Conservation (phyloP, 176 grass and related monocot genomes). For the Phoenix roebelenii region DNA sequence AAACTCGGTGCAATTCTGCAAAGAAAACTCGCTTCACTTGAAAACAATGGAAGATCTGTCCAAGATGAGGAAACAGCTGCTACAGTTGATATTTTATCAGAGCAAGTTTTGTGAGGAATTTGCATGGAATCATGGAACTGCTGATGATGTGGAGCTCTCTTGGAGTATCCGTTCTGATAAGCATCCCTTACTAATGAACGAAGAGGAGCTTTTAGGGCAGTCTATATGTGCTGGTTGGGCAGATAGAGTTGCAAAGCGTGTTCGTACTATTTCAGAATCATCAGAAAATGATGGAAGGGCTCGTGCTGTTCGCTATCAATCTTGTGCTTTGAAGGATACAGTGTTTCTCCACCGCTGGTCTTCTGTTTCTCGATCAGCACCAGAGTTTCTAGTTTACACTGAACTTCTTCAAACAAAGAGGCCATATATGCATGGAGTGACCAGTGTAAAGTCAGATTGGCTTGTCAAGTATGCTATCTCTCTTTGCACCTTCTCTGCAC, state of each 20-base stretch:
- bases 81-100: slow-evolving; percentile 72
- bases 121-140: slow-evolving; percentile 55
- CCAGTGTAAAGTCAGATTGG: slow-evolving; percentile 71
- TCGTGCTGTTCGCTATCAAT: slow-evolving; percentile 55
- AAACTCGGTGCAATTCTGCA: slow-evolving; percentile 66
- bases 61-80: slow-evolving; percentile 86
- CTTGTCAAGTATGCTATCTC: slow-evolving; percentile 83
- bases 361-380: slow-evolving; percentile 59
- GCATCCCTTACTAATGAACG: slow-evolving; percentile 44
- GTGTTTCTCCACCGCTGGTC: slow-evolving; percentile 75
- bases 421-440: slow-evolving; percentile 87
- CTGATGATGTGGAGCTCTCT: slow-evolving; percentile 56
- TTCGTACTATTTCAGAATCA: slow-evolving; percentile 23
- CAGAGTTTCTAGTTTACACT: slow-evolving; percentile 84
- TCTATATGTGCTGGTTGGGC: slow-evolving; percentile 89
- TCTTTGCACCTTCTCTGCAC: slow-evolving; percentile 83
- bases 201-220: slow-evolving; percentile 72
- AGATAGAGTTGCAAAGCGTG: slow-evolving; percentile 80
- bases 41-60: slow-evolving; percentile 99
- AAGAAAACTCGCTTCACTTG: slow-evolving; percentile 65
- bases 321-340: slow-evolving; percentile 52
- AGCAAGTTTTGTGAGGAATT: slow-evolving; percentile 62
- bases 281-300: slow-evolving; percentile 50
- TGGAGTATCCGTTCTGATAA: slow-evolving; percentile 54
- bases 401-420: slow-evolving; percentile 89